Evolutionary conservation across 352 stramenopile species (phyloP).

Genomic region (Globisporangium splendens): DNA sequence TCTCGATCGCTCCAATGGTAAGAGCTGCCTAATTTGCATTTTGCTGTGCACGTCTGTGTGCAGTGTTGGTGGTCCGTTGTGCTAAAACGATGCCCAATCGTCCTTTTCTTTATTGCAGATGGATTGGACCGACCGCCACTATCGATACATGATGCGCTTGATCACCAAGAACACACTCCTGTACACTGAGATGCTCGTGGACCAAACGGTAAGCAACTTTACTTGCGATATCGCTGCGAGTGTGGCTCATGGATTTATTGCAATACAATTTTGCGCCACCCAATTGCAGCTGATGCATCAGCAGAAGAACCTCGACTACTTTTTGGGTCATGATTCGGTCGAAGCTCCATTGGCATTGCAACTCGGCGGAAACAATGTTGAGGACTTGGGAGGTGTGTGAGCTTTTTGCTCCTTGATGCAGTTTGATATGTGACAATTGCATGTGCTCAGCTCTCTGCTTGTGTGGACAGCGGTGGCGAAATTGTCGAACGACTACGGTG

Average conservation of each 20-base stretch:
- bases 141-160: conserved; percentile 92
- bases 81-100: not conserved
- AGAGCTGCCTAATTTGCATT: too few species aligned
- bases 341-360: conserved; percentile 93
- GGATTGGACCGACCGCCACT: conserved; percentile 97
- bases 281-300: conserved; percentile 67
- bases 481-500: conserved; percentile 81
- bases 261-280: too few species aligned
- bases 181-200: conserved; percentile 99
- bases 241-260: not conserved
- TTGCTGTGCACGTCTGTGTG: not conserved
- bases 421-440: too few species aligned
- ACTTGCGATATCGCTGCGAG: too few species aligned
- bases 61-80: not conserved
- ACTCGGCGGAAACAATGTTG: conserved; percentile 90
- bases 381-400: conserved; percentile 61
- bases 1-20: conserved; percentile 19
- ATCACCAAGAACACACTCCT: conserved; percentile 92
- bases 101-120: conserved; percentile 89
- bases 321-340: conserved; percentile 76
- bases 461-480: conserved; percentile 44
- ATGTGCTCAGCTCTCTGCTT: not conserved
- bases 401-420: too few species aligned
- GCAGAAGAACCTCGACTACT: conserved; percentile 85
- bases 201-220: conserved; percentile 86